Conservation (phyloP, 306 rosid genomes). For the Inga oerstediana region DNA sequence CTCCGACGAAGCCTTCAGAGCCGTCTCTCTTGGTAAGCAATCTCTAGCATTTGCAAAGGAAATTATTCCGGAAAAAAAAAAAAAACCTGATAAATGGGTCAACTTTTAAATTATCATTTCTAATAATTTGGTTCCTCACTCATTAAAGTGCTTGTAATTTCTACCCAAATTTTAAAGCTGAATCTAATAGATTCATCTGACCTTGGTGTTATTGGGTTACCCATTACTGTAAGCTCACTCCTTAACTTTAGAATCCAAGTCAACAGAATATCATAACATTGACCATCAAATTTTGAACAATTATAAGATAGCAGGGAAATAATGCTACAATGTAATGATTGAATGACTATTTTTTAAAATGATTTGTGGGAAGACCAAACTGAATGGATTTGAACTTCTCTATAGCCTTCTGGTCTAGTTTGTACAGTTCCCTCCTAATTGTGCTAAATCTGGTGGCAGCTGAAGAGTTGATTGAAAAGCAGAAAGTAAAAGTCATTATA, state of each 20-base stretch:
- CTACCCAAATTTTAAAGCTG: background rate
- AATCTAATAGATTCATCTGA: background rate
- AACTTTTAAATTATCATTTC: background rate
- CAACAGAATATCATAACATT: background rate
- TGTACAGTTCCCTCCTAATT: background rate
- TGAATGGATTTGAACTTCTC: background rate
- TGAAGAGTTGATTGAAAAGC: conserved; percentile 43
- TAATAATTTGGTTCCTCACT: background rate
- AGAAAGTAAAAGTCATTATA: conserved; percentile 48
- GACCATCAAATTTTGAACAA: background rate
- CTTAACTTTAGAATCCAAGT: background rate
- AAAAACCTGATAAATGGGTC: background rate
- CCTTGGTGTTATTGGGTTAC: background rate
- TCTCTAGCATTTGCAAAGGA: background rate
- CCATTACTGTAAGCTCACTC: background rate
- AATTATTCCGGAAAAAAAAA: background rate
- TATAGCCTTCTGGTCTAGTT: background rate
- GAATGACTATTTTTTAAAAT: background rate
- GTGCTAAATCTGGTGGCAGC: conserved; percentile 43
- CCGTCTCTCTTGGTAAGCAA: conserved; percentile 43
- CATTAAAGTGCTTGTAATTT: background rate
- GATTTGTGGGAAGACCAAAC: background rate
- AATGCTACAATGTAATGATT: background rate
- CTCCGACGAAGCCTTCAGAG: conserved; percentile 29
- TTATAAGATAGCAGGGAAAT: background rate